Conservation (phyloP, 2,329 filamentous ascomycete species). For the Sarocladium strictum region DNA sequence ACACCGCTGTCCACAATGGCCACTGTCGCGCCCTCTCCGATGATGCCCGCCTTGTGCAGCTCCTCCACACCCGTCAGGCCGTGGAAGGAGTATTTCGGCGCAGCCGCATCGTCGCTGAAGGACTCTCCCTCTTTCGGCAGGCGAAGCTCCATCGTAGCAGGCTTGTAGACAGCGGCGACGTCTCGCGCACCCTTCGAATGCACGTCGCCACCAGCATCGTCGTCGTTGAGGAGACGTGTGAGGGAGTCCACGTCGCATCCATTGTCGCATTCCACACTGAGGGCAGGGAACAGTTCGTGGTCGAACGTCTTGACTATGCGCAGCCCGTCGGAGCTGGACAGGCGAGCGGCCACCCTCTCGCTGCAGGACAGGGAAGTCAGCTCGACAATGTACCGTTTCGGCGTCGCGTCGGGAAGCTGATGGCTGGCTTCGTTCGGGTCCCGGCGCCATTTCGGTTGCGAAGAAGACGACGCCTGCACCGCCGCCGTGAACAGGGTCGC, state of each 20-base stretch:
- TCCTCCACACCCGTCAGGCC: slow-evolving; percentile 18
- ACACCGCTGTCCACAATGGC: slow-evolving; percentile 22
- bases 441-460: neutral
- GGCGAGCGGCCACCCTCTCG: neutral
- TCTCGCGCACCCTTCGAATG: neutral
- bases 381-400: neutral
- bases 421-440: neutral
- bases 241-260: neutral
- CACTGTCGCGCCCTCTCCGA: slow-evolving; percentile 19
- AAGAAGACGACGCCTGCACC: no score
- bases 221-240: neutral
- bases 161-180: neutral
- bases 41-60: slow-evolving; percentile 18
- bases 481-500: no score
- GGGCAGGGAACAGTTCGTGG: neutral
- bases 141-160: neutral
- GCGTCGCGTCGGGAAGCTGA: neutral
- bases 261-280: neutral
- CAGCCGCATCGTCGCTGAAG: slow-evolving; percentile 2
- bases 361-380: neutral
- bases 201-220: neutral
- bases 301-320: neutral
- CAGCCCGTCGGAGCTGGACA: neutral
- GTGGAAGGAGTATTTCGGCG: slow-evolving; percentile 19
- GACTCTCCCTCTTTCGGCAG: neutral